These are phyloP conservation scores for Datisca glomerata DNA, from an alignment of 306 rosid genomes.

Conservation along the genomic window DNA sequence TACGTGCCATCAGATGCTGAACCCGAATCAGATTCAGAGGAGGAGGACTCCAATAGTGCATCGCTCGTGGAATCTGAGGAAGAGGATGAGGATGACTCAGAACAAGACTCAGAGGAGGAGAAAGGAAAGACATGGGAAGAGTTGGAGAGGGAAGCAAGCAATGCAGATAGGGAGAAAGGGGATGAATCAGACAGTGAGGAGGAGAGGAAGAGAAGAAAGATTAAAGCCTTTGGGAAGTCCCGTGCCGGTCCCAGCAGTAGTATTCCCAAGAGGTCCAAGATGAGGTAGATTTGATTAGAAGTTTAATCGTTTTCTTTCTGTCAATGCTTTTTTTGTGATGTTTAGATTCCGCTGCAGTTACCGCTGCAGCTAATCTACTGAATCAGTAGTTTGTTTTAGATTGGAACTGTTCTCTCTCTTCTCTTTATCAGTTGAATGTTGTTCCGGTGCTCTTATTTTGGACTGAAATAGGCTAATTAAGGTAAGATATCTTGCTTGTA, in stretches of 20 bases:
- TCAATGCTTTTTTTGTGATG: too few relatives aligned
- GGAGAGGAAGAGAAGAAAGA: slow-evolving; percentile 81
- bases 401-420: too few relatives aligned
- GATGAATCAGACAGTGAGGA: slow-evolving; percentile 87
- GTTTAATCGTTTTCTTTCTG: too few relatives aligned
- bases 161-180: slow-evolving; percentile 89
- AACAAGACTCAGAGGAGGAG: slow-evolving; percentile 35
- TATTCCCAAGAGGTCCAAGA: slow-evolving; percentile 51
- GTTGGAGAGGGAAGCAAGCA: slow-evolving; percentile 93
- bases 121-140: slow-evolving; percentile 88
- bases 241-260: slow-evolving; percentile 36
- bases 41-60: slow-evolving; percentile 66
- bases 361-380: too few relatives aligned
- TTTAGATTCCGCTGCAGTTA: too few relatives aligned
- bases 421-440: too few relatives aligned
- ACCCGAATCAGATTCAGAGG: slow-evolving; percentile 83
- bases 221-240: slow-evolving; percentile 71
- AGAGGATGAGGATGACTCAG: slow-evolving; percentile 39
- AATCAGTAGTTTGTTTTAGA: too few relatives aligned
- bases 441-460: too few relatives aligned
- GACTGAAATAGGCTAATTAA: too few relatives aligned
- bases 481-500: too few relatives aligned
- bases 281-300: slow-evolving; percentile 52
- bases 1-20: slow-evolving; percentile 78
- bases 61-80: slow-evolving; percentile 87